phyloP scores from a whole-genome alignment of 2,329 filamentous ascomycete species.

The Exophiala sp. region DNA sequence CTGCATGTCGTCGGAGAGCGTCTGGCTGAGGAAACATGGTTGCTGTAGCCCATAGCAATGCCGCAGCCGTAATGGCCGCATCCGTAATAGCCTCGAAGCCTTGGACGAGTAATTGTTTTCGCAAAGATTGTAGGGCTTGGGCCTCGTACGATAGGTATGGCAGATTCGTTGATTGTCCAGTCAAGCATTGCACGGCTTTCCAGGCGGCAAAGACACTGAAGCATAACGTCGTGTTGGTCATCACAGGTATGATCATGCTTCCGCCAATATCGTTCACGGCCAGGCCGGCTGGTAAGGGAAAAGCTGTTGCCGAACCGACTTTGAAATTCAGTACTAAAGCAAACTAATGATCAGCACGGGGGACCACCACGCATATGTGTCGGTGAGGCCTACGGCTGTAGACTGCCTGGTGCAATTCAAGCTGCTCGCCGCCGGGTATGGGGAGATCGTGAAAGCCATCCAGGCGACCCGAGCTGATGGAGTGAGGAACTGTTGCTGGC shows the following conservation, averaged over 20 bases:
- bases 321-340: conserved; percentile 9
- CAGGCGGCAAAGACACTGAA: conserved; percentile 12
- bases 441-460: conserved; percentile 13
- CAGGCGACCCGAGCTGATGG: conserved; percentile 2
- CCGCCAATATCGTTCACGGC: conserved; percentile 13
- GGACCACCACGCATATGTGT: neutral
- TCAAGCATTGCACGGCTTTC: conserved; percentile 9
- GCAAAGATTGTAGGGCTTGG: conserved; percentile 10
- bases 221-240: conserved; percentile 10
- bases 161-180: neutral
- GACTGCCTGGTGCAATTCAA: conserved; percentile 10
- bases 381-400: conserved; percentile 7
- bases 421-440: conserved; percentile 4
- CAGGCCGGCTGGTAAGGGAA: conserved; percentile 8
- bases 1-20: conserved; percentile 4
- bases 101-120: neutral
- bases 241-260: conserved; percentile 12
- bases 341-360: neutral
- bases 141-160: conserved; percentile 10
- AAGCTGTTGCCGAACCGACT: conserved; percentile 10
- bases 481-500: conserved; percentile 1
- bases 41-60: conserved; percentile 9
- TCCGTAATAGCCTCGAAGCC: conserved; percentile 1
- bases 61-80: conserved; percentile 5
- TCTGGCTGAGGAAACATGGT: conserved; percentile 13